Base-by-base conservation (phyloP, 1,284 basidiomycete genomes). In the Cystobasidium slooffiae region DNA sequence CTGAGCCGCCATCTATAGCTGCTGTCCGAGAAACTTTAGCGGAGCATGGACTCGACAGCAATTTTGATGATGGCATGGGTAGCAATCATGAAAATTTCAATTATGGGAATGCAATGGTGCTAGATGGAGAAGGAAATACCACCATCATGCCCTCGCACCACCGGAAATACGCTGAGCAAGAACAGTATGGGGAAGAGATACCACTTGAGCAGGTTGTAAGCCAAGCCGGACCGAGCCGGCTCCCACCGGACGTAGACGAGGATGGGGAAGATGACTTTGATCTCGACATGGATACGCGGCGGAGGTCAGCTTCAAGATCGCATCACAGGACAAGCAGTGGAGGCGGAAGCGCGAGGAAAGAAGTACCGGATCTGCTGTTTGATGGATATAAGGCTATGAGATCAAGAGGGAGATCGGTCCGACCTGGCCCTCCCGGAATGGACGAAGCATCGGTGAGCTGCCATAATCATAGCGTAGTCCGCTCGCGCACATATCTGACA, bases 291-390 rank as follows among this genome's bases (percentile, higher is more conserved):
- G 31, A 5, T 37, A 41, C 20, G 18, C 9, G n/a, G 16, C 44
- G 61, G 44, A 37, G 61, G 10, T 63, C 61, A 14, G 24, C 22
- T 1, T 63, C 61, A 14, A n/a, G 41, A 47, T 47, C 61, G 22
- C 61, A 63, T 24, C 43, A 24, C 18, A 47, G 61, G 31, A 63
- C 61, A 39, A 49, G 61, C 20, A 63, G 61, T 43, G 61, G 61
- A 9, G 47, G 44, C 9, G 61, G 61, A 7, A 63, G 61, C 24
- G 22, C 43, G 31, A 46, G 47, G 20, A 63, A 63, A 22, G 61
- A 63, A 47, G 18, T 63, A 44, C 61, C 61, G 44, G 61, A 47
- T 63, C 20, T 44, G 44, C 43, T 63, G 16, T 47, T 63, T 43
- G 61, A 63, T 63, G 61, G 61, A 1, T 63, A 63, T 63, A 22